Percentiles rank a stretch among this genome's conserved stretches.
phyloP scores from a whole-genome alignment of 1,284 basidiomycete genomes.

The Phlebopus sp. region DNA sequence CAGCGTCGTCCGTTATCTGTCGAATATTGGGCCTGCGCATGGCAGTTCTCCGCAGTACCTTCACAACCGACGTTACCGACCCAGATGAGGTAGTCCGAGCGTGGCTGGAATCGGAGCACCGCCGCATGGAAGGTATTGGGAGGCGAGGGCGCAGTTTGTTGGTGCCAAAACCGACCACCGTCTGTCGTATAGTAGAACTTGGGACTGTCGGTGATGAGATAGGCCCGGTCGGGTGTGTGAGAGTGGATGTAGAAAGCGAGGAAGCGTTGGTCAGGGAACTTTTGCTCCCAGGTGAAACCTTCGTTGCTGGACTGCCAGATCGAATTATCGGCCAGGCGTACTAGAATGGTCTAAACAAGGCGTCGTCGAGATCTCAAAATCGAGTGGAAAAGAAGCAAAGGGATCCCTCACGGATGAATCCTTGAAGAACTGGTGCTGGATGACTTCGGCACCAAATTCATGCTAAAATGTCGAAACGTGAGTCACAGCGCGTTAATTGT shows the following conservation, averaged over 20 bases:
- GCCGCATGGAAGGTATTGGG: constrained; percentile 81
- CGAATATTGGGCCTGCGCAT: constrained; percentile 72
- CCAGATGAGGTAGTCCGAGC: constrained; percentile 88
- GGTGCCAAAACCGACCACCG: constrained; percentile 74
- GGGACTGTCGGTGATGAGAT: constrained; percentile 74
- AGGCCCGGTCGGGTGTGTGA: constrained; percentile 79
- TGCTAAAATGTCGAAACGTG: constrained; percentile 42
- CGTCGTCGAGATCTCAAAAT: constrained; percentile 12
- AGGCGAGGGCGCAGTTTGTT: constrained; percentile 55
- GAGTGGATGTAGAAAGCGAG: constrained; percentile 86
- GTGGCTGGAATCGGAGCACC: constrained; percentile 87
- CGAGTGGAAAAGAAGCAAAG: neutral
- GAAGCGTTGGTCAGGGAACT: constrained; percentile 62
- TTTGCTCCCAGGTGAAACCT: constrained; percentile 85
- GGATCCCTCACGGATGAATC: constrained; percentile 54
- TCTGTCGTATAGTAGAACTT: constrained; percentile 83
- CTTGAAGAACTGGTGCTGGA: constrained; percentile 85
- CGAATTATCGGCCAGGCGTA: constrained; percentile 72
- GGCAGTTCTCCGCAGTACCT: constrained; percentile 49
- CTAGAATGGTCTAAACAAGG: constrained; percentile 70
- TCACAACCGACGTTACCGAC: constrained; percentile 75
- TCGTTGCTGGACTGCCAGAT: constrained; percentile 96
- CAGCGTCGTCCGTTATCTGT: constrained; percentile 78
- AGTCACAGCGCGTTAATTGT: neutral
- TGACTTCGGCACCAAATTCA: constrained; percentile 68